Percentiles rank a stretch among this genome's conserved stretches.
Conservation (phyloP, 1,139 yeast species). For the Geotrichum cucujoidarum region DNA sequence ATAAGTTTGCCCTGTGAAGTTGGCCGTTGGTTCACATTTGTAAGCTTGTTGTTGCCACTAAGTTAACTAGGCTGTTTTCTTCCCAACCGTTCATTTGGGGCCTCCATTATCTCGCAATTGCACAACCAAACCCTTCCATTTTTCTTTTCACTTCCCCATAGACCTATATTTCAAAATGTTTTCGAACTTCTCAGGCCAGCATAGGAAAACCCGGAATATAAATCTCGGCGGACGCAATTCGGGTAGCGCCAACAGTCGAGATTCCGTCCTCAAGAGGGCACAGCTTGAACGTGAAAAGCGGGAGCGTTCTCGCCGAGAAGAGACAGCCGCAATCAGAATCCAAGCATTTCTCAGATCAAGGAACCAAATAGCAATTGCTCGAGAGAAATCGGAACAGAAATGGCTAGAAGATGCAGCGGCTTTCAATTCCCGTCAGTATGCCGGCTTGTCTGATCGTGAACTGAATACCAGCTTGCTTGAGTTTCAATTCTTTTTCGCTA, state of each 20-base stretch:
- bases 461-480: slow-evolving; percentile 13
- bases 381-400: slow-evolving; percentile 20
- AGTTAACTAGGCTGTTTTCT: background rate
- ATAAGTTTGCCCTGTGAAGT: too few species aligned
- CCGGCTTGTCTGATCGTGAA: slow-evolving; percentile 3
- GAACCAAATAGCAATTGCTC: slow-evolving; percentile 20
- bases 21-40: background rate
- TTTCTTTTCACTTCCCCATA: too few species aligned
- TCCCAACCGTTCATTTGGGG: too few species aligned
- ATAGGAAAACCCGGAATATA: slow-evolving; percentile 48
- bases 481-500: slow-evolving; percentile 20
- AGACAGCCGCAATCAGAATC: slow-evolving; percentile 45
- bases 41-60: background rate
- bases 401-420: slow-evolving; percentile 20
- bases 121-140: too few species aligned
- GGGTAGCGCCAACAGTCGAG: slow-evolving; percentile 30
- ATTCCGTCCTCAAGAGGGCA: slow-evolving; percentile 53
- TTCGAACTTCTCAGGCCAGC: slow-evolving; percentile 38
- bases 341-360: slow-evolving; percentile 40
- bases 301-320: slow-evolving; percentile 12
- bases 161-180: slow-evolving; percentile 3
- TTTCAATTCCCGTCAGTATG: slow-evolving; percentile 4
- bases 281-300: slow-evolving; percentile 62
- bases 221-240: slow-evolving; percentile 52
- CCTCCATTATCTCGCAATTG: too few species aligned